These are phyloP conservation scores for Cladophialophora chaetospira DNA, from an alignment of 2,329 filamentous ascomycete genomes.

Conservation along the genomic window DNA sequence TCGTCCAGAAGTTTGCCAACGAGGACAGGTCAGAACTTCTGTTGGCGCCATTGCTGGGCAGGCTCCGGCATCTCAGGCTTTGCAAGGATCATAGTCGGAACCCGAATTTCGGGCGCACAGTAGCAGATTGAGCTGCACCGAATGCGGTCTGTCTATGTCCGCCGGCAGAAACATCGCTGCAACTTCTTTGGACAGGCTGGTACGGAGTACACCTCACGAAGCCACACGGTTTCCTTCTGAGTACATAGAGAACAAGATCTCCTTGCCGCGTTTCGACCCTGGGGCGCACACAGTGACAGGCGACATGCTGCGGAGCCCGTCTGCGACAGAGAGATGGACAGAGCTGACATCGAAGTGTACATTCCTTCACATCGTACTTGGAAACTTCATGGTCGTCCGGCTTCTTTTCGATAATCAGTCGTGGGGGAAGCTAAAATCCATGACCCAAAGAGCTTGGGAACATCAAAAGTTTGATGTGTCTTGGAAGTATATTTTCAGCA, in stretches of 20 bases:
- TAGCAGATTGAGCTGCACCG: constrained; percentile 19
- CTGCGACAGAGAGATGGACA: too few species aligned
- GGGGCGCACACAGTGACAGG: too few species aligned
- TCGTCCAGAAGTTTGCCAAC: not conserved
- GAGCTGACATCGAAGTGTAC: too few species aligned
- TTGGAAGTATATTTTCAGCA: constrained; percentile 11
- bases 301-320: too few species aligned
- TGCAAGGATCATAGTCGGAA: constrained; percentile 8
- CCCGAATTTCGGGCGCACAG: constrained; percentile 12
- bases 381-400: too few species aligned
- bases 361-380: too few species aligned
- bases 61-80: constrained; percentile 5
- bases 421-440: too few species aligned
- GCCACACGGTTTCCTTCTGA: not conserved
- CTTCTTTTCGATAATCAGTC: too few species aligned
- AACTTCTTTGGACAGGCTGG: not conserved
- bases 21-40: constrained; percentile 2
- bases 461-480: not conserved
- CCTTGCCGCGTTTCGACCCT: too few species aligned
- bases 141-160: not conserved
- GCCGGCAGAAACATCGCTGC: constrained; percentile 13
- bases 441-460: too few species aligned
- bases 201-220: not conserved
- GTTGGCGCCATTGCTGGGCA: not conserved
- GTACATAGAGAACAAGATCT: too few species aligned